phyloP scores from a whole-genome alignment of 148 eudicot species.

The Pharnaceum exiguum region DNA sequence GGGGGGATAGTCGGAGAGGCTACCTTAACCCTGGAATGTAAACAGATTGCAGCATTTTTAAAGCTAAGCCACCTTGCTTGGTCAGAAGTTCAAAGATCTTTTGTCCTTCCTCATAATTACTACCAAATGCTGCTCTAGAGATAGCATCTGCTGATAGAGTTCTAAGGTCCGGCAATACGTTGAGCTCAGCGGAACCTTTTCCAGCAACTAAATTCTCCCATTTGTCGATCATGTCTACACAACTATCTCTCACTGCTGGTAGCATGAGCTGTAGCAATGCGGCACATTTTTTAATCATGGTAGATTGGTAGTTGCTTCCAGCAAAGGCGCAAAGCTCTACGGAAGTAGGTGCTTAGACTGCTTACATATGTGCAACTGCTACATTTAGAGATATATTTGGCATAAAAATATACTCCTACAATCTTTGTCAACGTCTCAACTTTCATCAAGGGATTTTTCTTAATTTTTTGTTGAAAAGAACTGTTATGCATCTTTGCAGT shows the following conservation, averaged over 20 bases:
- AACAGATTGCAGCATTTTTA: not conserved
- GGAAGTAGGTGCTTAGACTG: too few relatives aligned
- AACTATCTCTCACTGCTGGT: conserved; percentile 7
- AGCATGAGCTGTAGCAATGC: conserved; percentile 6
- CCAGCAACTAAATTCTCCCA: conserved; percentile 6
- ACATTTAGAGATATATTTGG: too few relatives aligned
- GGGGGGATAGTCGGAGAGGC: too few relatives aligned
- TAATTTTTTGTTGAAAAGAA: too few relatives aligned
- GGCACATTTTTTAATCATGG: not conserved
- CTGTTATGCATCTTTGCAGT: too few relatives aligned
- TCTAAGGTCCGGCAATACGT: conserved; percentile 9
- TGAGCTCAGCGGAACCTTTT: conserved; percentile 1
- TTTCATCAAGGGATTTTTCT: too few relatives aligned
- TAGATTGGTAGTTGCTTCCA: not conserved
- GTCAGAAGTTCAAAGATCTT: conserved; percentile 6
- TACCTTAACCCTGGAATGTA: conserved; percentile 12
- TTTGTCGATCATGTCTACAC: not conserved
- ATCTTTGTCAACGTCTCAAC: too few relatives aligned
- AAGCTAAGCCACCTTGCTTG: not conserved
- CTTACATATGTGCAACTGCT: too few relatives aligned
- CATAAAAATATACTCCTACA: too few relatives aligned
- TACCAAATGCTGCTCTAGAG: conserved; percentile 15
- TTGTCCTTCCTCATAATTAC: conserved; percentile 5
- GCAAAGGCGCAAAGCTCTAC: not conserved
- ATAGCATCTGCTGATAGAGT: conserved; percentile 8